Evolutionary conservation across 306 rosid genomes (phyloP), one percentile per base, ranked within the genome.

Genomic region (Cicer pinnatifidum): DNA sequence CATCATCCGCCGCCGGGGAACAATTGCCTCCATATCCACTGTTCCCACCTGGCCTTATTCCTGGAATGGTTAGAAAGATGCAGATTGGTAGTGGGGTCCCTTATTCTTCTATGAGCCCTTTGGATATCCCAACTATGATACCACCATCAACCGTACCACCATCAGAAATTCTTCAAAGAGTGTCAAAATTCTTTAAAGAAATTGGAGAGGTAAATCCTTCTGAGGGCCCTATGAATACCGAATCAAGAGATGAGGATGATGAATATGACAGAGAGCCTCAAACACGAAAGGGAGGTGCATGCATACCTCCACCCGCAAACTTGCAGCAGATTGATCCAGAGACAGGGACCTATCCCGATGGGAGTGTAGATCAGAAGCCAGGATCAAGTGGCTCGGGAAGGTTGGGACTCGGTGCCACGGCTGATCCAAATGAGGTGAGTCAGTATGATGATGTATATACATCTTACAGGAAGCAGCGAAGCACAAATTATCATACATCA

Each of bases 41-140:
- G 85, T 91, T 91, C 76, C 99, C 99, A 19, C 97, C 97, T 1
- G 99, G 99, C 78, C 96, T 94, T 65, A 94, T 91, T 74, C 99
- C 96, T 23, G 97, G 92, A 84, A 94, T 94, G 99, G 96, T 94
- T 82, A 89, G 90, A 80, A 91, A 94, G 87, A 94, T 94, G 99
- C 96, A 94, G 86, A 90, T 94, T 53, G 99, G 97, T 44, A 90
- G 99, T 60, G 97, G 97, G 23, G 99, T 94, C 53, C 99, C 99
- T 19, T 94, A 94, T 81, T 94, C 97, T 73, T 84, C 93, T 33
- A 65, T 91, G 89, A 94, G 96, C 80, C 97, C 99, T 58, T 79
- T 91, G 82, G 99, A 94, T 81, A 94, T 91, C 78, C 97, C 99
- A 63, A 94, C 95, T 5, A 75, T 87, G 38, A 91, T 94, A 72